Base-by-base conservation (phyloP, 495 filamentous ascomycete species). In the Lasiosphaeris hirsuta region DNA sequence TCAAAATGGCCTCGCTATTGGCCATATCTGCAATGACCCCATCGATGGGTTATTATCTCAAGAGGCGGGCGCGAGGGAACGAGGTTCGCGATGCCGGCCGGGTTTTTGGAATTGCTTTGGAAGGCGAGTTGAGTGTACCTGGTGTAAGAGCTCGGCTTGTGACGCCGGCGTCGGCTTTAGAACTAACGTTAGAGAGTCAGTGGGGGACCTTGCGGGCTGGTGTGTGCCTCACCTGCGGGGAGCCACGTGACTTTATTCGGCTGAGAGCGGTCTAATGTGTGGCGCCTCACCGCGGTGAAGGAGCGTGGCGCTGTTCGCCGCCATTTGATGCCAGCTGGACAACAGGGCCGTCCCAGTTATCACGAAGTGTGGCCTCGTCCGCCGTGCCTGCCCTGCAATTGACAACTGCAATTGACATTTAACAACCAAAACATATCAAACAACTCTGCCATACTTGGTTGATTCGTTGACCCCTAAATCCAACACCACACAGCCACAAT, bases 281-380 rank as follows among this genome's bases (percentile, higher is more conserved):
- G 10, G 30, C 10, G 30, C 15, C 38, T 53, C 37, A 60, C 56
- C 63, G 10, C 10, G 60, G 60, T 65, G 56, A 63, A n/a, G 10
- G 9, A 47, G 19, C 4, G 15, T 10, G 30, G 48, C 33, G 30
- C 42, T 14, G 33, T 58, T 61, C 62, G 62, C 67, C 64, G 61
- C 54, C 56, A 60, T 48, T 62, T 68, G 55, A 60, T 60, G 65
- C 62, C 67, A 69, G 67, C 47, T 69, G 60, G 66, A 69, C 64
- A 64, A 61, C 63, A 56, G 64, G 61, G 61, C 43, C 18, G 11
- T 33, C 39, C 37, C 47, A 45, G 38, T 33, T 33, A 51, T 38
- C 38, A 23, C 30, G 39, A 54, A 42, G 18, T 19, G 38, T 54
- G 51, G 38, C 51, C 51, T 30, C 45, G 13, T 11, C 9, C 14